phyloP scores from a whole-genome alignment of 1,284 basidiomycete genomes.

The Cutaneotrichosporon curvatum region DNA sequence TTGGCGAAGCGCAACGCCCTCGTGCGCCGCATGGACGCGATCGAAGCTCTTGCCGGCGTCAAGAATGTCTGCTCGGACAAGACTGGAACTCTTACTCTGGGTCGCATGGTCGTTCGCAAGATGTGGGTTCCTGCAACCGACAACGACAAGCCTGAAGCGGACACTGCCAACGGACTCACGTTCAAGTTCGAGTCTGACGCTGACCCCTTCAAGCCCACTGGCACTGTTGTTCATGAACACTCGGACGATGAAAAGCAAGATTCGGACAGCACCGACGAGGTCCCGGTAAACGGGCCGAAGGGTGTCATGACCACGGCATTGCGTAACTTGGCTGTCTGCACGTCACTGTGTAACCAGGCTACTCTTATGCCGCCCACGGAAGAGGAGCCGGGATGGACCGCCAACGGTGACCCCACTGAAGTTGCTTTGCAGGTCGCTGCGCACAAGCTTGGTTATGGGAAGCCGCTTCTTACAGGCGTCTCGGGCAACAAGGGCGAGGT shows the following conservation, averaged over 20 bases:
- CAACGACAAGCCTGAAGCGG: conserved; percentile 12
- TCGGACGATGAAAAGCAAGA: background rate
- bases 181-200: conserved; percentile 45
- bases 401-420: conserved; percentile 64
- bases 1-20: conserved; percentile 50
- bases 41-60: conserved; percentile 58
- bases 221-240: conserved; percentile 31
- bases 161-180: conserved; percentile 37
- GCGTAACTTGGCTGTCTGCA: conserved; percentile 45
- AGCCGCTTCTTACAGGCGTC: conserved; percentile 41
- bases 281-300: conserved; percentile 35
- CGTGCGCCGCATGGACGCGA: conserved; percentile 49
- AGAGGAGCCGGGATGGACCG: conserved; percentile 55
- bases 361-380: conserved; percentile 42
- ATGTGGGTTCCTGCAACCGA: conserved; percentile 51
- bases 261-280: background rate
- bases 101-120: conserved; percentile 54
- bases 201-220: conserved; percentile 48
- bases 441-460: conserved; percentile 49
- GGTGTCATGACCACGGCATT: conserved; percentile 17
- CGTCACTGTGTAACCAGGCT: conserved; percentile 50
- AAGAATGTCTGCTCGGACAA: conserved; percentile 61
- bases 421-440: conserved; percentile 61
- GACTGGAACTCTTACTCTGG: conserved; percentile 59
- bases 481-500: background rate